Base-by-base conservation (phyloP, 208 protist genomes). In the Paratrypanosoma confusum region DNA sequence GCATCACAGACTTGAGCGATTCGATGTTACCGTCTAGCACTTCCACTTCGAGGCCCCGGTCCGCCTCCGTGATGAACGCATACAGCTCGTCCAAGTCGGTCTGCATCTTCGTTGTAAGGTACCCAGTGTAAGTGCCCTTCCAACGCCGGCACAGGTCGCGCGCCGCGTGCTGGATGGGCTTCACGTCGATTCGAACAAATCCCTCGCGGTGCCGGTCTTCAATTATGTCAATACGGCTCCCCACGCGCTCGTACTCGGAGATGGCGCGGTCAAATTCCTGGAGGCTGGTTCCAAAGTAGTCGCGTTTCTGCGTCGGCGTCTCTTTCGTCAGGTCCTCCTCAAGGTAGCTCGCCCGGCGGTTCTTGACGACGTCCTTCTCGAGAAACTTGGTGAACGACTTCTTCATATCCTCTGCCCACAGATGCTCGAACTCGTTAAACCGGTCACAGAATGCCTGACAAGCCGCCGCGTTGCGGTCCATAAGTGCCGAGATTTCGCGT, bases 181-280 rank as follows among this genome's bases (percentile, higher is more conserved):
- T 92, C n/a, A 93, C 83, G 49, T 98, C 92, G 28, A 98, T 83
- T 22, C 75, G 45, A 14, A 98, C 63, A 59, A 93, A 97, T 13
- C 87, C 81, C 49, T 96, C 76, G 23, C 71, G 62, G 39, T 81
- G 85, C n/a, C 69, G 69, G 52, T 88, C 79, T 42, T 93, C 88
- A 22, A 97, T 94, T 10, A 72, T 50, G 16, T 68, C 57, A 18
- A 96, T 73, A 28, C 88, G 70, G 14, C 57, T 67, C 39, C 80
- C 68, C 31, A 95, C 74, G 34, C 76, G 67, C 34, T 83, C 77
- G 60, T 96, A 98, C 40, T 94, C 78, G 0, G 79, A 84, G 47
- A 98, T 97, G 43, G 91, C 69, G 21, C 75, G 57, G 57, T 96
- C 91, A 68, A 97, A 98, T 14, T 90, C 76, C 42, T 86, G 69